Conservation (phyloP, 129 eudicot genomes). For the Pulicaria dysenterica region DNA sequence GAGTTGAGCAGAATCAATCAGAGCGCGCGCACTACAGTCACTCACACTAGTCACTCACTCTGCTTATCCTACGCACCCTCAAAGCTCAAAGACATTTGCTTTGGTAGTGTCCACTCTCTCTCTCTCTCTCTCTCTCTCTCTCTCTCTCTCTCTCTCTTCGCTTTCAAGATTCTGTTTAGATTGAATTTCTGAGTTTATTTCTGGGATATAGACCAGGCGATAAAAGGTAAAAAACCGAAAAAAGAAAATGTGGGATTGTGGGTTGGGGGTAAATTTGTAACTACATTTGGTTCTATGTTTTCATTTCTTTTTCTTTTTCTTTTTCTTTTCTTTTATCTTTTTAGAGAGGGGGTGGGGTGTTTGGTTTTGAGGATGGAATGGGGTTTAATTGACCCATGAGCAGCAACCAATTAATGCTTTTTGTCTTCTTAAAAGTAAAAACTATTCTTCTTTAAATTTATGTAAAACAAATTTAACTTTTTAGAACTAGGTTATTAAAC, state of each 20-base stretch:
- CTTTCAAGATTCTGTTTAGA: constrained; percentile 30
- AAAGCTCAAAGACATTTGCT: constrained; percentile 22
- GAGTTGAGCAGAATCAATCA: constrained; percentile 27
- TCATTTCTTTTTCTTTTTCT: no score
- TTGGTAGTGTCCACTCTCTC: constrained; percentile 30
- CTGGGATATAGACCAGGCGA: constrained; percentile 29
- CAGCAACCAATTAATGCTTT: no score
- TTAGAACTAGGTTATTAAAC: no score
- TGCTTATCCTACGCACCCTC: constrained; percentile 57
- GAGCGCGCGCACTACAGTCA: constrained; percentile 24
- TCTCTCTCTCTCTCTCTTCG: constrained; percentile 17
- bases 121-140: no score
- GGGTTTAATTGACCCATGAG: no score
- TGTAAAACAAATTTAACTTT: no score
- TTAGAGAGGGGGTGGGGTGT: no score
- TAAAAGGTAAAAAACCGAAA: constrained; percentile 13
- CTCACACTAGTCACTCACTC: constrained; percentile 19
- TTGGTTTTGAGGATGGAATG: no score
- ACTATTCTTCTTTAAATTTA: no score
- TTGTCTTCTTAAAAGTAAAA: no score
- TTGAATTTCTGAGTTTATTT: constrained; percentile 22
- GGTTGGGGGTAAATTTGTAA: constrained; percentile 1
- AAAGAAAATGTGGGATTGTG: neutral
- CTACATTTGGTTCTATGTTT: no score
- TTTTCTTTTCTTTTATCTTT: no score